Evolutionary conservation across 2,329 filamentous ascomycete species (phyloP).

Genomic region (Colletotrichum sidae): DNA sequence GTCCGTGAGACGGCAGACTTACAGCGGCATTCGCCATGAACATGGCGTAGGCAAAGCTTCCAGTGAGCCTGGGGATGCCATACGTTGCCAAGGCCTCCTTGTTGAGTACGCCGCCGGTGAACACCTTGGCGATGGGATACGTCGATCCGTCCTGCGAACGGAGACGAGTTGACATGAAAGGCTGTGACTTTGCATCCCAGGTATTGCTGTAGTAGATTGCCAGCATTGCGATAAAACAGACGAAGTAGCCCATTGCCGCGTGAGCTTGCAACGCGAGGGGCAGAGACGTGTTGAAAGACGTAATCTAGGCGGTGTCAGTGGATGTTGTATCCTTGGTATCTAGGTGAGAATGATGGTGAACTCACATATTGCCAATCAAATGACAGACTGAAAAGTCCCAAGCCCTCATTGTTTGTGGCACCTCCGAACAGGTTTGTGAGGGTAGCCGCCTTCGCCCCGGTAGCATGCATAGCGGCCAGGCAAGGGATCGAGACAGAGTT

Average conservation of each 20-base stretch:
- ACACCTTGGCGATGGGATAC: constrained; percentile 55
- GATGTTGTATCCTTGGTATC: background rate
- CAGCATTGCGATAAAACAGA: constrained; percentile 63
- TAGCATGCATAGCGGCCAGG: constrained; percentile 63
- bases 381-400: constrained; percentile 60
- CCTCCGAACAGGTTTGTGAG: constrained; percentile 65
- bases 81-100: constrained; percentile 52
- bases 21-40: constrained; percentile 69
- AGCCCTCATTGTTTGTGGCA: constrained; percentile 62
- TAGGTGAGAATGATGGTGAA: background rate
- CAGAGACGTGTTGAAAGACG: constrained; percentile 63
- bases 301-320: constrained; percentile 50
- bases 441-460: constrained; percentile 54
- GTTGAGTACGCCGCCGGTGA: constrained; percentile 55
- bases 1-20: constrained; percentile 41
- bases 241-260: constrained; percentile 55
- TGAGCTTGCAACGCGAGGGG: constrained; percentile 64
- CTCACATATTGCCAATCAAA: constrained; percentile 69
- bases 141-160: constrained; percentile 51
- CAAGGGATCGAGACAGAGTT: constrained; percentile 67
- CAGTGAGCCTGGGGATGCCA: constrained; percentile 60
- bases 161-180: constrained; percentile 67
- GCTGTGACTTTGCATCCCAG: constrained; percentile 58
- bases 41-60: constrained; percentile 63
- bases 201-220: constrained; percentile 63